Evolutionary conservation across 345 rosid genomes (phyloP), one percentile per base, ranked within the genome.

Genomic region (Punica granatum): DNA sequence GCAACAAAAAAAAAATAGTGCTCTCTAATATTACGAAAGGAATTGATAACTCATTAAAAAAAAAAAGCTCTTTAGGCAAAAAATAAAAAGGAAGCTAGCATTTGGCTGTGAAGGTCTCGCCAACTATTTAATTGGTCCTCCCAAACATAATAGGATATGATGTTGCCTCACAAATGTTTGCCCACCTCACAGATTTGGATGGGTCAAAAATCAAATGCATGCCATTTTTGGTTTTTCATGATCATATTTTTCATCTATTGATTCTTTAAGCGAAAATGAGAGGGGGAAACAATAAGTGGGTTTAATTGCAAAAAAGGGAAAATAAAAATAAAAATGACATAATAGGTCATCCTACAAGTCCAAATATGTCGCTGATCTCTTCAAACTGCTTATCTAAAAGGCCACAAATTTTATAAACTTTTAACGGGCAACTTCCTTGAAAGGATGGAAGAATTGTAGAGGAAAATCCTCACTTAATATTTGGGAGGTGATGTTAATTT

Each of bases 141-240:
- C 58, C 58, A 23, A 8, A 23, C 58, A 51, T 51, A 23, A 51
- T 51, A 51, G 58, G 58, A 51, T 51, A 51, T 51, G 58, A 51
- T 51, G 58, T 23, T 51, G 58, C 58, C 58, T 51, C 58, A 7
- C 8, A 51, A 51, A 23, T 51, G 58, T 23, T 9, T 21, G 58
- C 58, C 58, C 30, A 51, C 58, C 58, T 51, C 28, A 51, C 58
- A 51, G 23, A n/a, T 51, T 51, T 51, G 10, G 30, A n/a, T 51
- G 58, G 58, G 58, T 51, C 28, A 51, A 3, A 23, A 46, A n/a
- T 51, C 26, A 51, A 51, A n/a, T n/a, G n/a, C n/a, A 23, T 51
- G 26, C 28, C 26, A n/a, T 51, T 51, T 51, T 10, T 51, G 1
- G 0, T n/a, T 10, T 6, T n/a, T n/a, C n/a, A n/a, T n/a, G n/a